Conservation (phyloP, 805 yeast species). For the Lipomyces yamanashiensis region DNA sequence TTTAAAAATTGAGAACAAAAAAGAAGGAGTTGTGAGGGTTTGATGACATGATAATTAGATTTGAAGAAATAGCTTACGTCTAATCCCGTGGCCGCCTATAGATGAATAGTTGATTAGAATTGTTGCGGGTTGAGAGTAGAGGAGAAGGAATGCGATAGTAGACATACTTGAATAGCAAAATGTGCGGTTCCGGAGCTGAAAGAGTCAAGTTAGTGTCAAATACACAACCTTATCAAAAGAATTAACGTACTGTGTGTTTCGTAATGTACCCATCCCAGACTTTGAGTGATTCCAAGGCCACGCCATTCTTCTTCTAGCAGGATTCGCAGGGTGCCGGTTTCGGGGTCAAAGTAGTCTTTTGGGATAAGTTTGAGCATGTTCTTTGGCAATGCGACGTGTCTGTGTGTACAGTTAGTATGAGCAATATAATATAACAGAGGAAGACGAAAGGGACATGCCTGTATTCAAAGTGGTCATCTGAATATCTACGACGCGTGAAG, state of each 20-base stretch:
- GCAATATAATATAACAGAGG: background rate
- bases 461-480: conserved; percentile 90
- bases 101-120: background rate
- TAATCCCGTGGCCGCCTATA: conserved; percentile 18
- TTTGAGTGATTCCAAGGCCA: conserved; percentile 95
- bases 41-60: background rate
- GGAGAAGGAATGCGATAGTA: background rate
- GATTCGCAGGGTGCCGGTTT: conserved; percentile 90
- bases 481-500: conserved; percentile 56
- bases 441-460: conserved; percentile 45
- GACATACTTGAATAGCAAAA: conserved; percentile 69
- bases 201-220: background rate
- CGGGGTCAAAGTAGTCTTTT: conserved; percentile 88
- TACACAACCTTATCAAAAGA: background rate
- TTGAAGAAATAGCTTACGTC: background rate
- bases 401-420: background rate
- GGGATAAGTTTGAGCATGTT: conserved; percentile 94
- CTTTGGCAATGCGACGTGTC: conserved; percentile 97
- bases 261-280: conserved; percentile 96
- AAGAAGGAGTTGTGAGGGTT: background rate
- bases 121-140: background rate
- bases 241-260: conserved; percentile 71
- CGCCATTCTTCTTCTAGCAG: conserved; percentile 97
- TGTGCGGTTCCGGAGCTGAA: conserved; percentile 94
- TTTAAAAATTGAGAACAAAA: background rate